Evolutionary conservation across 2,329 filamentous ascomycete species (phyloP).

Genomic region (Cladosporium colombiae): DNA sequence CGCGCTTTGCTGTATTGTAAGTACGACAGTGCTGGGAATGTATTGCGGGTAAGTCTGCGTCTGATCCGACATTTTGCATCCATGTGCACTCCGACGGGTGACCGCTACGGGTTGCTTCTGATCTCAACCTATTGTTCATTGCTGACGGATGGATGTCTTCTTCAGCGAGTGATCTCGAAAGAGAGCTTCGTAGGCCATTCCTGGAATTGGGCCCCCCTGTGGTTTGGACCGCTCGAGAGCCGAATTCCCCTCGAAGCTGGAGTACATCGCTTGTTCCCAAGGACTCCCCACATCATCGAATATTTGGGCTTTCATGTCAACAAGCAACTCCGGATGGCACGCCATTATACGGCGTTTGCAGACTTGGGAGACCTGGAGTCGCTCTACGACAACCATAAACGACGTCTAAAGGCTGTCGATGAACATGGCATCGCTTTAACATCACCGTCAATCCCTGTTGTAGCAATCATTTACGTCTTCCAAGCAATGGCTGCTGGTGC

Average conservation of each 20-base stretch:
- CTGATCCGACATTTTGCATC: too few relatives aligned
- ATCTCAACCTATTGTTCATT: too few relatives aligned
- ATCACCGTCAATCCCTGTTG: not conserved
- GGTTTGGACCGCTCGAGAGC: not conserved
- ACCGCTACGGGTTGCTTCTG: not conserved
- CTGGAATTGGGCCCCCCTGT: not conserved
- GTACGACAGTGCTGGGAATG: not conserved
- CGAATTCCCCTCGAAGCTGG: not conserved
- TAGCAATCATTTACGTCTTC: constrained; percentile 1
- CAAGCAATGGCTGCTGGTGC: constrained; percentile 12
- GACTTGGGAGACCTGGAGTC: not conserved
- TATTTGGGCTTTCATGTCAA: not conserved
- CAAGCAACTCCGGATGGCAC: not conserved
- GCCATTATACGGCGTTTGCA: constrained; percentile 10
- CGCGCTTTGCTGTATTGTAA: constrained; percentile 1
- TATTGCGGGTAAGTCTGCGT: constrained; percentile 10
- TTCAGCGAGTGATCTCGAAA: constrained; percentile 6
- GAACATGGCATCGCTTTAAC: not conserved
- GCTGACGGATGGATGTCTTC: too few relatives aligned
- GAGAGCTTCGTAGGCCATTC: not conserved
- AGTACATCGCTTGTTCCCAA: not conserved
- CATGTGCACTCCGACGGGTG: not conserved
- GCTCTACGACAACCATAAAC: not conserved
- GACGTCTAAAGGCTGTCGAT: not conserved
- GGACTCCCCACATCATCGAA: not conserved